Percentiles rank a stretch among this genome's conserved stretches.
These are phyloP conservation scores for Didymella pomorum DNA, from an alignment of 2,329 filamentous ascomycete genomes.

Conservation along the genomic window DNA sequence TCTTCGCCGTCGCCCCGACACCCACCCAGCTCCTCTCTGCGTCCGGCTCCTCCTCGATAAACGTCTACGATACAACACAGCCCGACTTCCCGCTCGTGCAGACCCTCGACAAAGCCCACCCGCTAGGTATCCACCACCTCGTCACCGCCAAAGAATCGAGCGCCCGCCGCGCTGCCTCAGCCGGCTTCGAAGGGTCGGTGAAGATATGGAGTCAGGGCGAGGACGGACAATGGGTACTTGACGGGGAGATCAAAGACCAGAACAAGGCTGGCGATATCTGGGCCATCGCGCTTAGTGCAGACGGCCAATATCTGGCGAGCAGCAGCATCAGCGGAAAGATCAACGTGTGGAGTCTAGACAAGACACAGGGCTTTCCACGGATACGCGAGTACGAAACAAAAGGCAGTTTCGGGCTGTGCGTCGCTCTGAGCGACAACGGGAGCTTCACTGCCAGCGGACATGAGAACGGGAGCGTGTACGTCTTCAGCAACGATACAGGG, in stretches of 20 bases:
- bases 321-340: slow-evolving; percentile 88
- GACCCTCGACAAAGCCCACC: slow-evolving; percentile 80
- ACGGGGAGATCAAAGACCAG: slow-evolving; percentile 57
- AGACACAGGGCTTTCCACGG: slow-evolving; percentile 64
- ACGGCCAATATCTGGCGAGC: slow-evolving; percentile 84
- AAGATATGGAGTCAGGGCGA: slow-evolving; percentile 77
- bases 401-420: slow-evolving; percentile 87
- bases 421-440: slow-evolving; percentile 82
- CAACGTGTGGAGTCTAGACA: slow-evolving; percentile 79
- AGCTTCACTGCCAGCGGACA: slow-evolving; percentile 90
- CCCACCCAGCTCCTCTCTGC: slow-evolving; percentile 78
- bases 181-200: slow-evolving; percentile 88
- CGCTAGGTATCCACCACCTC: slow-evolving; percentile 90
- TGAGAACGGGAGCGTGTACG: slow-evolving; percentile 88
- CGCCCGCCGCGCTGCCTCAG: slow-evolving; percentile 71
- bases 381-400: slow-evolving; percentile 89
- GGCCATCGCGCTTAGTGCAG: slow-evolving; percentile 84
- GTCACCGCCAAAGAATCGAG: slow-evolving; percentile 73
- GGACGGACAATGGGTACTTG: slow-evolving; percentile 62
- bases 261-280: slow-evolving; percentile 77
- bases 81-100: slow-evolving; percentile 79
- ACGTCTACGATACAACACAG: slow-evolving; percentile 77
- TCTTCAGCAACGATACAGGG: slow-evolving; percentile 92
- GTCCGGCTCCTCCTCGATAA: slow-evolving; percentile 83
- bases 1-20: slow-evolving; percentile 84